A percentile compares a stretch with the other conserved stretches of the same genome.
phyloP scores from a whole-genome alignment of 2,329 filamentous ascomycete species.

The Arthrobotrys iridis region DNA sequence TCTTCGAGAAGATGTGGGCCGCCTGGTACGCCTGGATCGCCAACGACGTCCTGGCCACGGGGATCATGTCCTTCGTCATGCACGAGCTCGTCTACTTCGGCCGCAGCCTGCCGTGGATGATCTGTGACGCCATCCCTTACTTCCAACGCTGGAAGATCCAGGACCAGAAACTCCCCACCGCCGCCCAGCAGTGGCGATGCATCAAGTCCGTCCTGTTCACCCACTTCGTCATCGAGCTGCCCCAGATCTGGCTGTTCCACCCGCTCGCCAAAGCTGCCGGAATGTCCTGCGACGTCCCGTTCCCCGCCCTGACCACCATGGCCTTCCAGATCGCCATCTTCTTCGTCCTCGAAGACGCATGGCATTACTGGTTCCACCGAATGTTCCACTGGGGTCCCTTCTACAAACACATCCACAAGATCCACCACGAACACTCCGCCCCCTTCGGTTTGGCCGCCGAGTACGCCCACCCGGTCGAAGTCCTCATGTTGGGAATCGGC shows the following conservation, averaged over 20 bases:
- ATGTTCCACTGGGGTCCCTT: constrained; percentile 91
- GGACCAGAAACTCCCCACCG: constrained; percentile 84
- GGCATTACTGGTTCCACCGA: constrained; percentile 98
- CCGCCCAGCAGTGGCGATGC: constrained; percentile 93
- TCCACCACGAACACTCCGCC: constrained; percentile 98
- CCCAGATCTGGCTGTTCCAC: constrained; percentile 99
- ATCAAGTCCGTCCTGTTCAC: constrained; percentile 89
- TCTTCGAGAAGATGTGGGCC: constrained; percentile 88
- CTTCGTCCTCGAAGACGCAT: constrained; percentile 94
- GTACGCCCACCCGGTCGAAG: constrained; percentile 96
- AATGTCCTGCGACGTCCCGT: constrained; percentile 86
- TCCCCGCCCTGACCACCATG: constrained; percentile 86
- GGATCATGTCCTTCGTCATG: constrained; percentile 96
- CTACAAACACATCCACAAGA: constrained; percentile 97
- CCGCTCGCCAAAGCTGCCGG: constrained; percentile 93
- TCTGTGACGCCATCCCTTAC: constrained; percentile 85
- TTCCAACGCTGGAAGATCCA: constrained; percentile 97
- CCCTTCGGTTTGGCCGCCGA: constrained; percentile 96
- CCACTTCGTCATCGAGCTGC: constrained; percentile 97
- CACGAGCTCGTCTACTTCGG: constrained; percentile 97
- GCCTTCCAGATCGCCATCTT: constrained; percentile 90
- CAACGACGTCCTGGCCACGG: constrained; percentile 91
- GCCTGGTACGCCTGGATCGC: constrained; percentile 95
- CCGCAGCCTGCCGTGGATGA: constrained; percentile 86
- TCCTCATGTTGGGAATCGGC: constrained; percentile 91